Evolutionary conservation across 2,329 filamentous ascomycete species (phyloP), one percentile per base, ranked within the genome.

Genomic region (Curvularia verruculosa): DNA sequence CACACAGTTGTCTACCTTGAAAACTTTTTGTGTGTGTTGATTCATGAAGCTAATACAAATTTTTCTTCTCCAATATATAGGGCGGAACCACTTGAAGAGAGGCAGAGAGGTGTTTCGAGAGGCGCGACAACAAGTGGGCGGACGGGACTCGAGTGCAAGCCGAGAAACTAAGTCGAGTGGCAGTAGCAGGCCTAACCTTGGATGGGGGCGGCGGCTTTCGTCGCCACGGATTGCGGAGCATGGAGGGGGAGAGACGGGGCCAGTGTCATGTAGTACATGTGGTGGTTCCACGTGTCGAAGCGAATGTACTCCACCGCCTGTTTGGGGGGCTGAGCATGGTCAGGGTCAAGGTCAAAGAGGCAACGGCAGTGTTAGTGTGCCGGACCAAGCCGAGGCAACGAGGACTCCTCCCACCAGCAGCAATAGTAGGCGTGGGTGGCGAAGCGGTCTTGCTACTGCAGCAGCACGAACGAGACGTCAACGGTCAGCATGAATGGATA

Each of bases 221-320:
- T 57, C 45, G 23, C 41, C 53, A 23, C 50, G 39, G 31, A 24
- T 24, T 15, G 13, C 21, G 28, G 49, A 49, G n/a, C 24, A 29
- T 24, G 45, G 10, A 3, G 29, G 29, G 45, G 31, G 24, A 51
- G 40, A 29, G 5, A 54, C 44, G n/a, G 50, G 43, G 29, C 45
- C 26, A 29, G 26, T 29, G 26, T 9, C 26, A 29, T 29, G 26
- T 29, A 45, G 45, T 54, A 44, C 44, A 12, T 34, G 44, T 45
- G 49, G 43, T 24, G 54, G 45, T 39, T 40, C 43, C 46, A 44
- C 52, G 49, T 39, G 50, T 37, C 24, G 44, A 49, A 57, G 54
- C 45, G 54, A 49, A 40, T 18, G 44, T 39, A 49, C 50, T 57
- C 49, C 43, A 48, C 54, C 40, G 18, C 31, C 48, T 9, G 46